A percentile compares a stretch with the other conserved stretches of the same genome.
phyloP scores from a whole-genome alignment of 2,329 filamentous ascomycete species.

The Sporothrix pseudoabietina region DNA sequence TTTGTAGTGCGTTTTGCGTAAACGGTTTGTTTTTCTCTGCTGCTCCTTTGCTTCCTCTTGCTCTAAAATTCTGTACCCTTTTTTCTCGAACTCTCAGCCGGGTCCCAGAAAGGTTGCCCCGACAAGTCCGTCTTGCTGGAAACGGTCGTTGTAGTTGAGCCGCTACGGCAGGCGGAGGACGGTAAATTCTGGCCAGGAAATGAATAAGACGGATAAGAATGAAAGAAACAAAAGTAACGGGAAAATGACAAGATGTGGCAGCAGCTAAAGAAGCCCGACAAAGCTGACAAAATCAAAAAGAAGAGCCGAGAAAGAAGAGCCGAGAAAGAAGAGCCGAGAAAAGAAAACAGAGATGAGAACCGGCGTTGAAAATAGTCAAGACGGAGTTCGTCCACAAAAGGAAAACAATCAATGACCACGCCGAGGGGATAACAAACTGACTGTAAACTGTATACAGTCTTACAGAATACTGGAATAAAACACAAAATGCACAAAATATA shows the following conservation, averaged over 20 bases:
- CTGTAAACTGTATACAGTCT: too few relatives aligned
- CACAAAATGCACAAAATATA: neutral
- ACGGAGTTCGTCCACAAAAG: neutral
- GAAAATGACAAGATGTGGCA: neutral
- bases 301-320: neutral
- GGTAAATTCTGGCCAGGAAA: too few relatives aligned
- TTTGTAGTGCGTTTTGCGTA: neutral
- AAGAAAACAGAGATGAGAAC: neutral
- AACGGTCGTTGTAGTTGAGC: neutral
- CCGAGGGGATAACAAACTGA: neutral
- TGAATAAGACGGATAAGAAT: too few relatives aligned
- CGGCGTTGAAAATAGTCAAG: neutral
- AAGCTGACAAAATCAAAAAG: neutral
- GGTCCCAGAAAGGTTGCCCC: neutral
- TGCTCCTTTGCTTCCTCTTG: neutral
- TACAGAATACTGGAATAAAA: too few relatives aligned
- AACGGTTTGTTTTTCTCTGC: neutral
- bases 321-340: neutral
- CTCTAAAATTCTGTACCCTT: neutral
- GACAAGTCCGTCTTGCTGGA: slow-evolving; percentile 5
- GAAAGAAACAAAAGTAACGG: neutral
- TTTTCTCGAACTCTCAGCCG: neutral
- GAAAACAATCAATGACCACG: neutral
- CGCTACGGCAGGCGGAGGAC: neutral
- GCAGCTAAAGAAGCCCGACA: neutral